Evolutionary conservation across 768 basidiomycete species (phyloP), one percentile per base, ranked within the genome.

Genomic region (Hebeloma cylindrosporum): DNA sequence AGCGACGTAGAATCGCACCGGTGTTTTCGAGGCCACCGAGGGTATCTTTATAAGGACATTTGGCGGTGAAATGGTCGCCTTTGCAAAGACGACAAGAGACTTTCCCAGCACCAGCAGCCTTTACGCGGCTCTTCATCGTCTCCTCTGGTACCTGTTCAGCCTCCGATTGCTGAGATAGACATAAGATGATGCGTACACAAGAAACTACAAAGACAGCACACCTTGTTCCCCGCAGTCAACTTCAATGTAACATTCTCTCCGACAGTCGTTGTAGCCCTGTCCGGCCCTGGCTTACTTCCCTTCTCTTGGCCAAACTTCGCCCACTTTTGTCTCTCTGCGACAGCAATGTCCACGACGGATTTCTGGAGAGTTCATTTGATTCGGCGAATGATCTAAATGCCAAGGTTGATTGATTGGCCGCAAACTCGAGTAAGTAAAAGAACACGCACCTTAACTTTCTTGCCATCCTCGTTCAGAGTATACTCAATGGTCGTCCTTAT

Each of bases 11-110:
- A 63, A 71, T 41, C n/a, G n/a, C 57, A 77, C 83, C 83, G 4
- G 70, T 68, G 9, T 72, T 73, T 40, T 83, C 88, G 36, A 93
- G 72, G 3, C 81, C 87, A 7, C 83, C 85, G 10, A 99, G 78
- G 7, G 88, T 87, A 58, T 97, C 93, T 69, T 93, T 96, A 78
- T 93, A 94, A 5, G 96, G 96, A 77, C 96, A 98, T 66, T 94
- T 93, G 51, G 93, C 88, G 10, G 96, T 99, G 68, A 94, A 98
- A 71, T 98, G 96, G 52, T 88, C 88, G 40, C 95, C 96, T 62
- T 95, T 91, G 72, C 96, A 98, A 43, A 96, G 71, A 52, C 96
- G 79, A 77, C 96, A 99, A 32, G 77, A 68, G 51, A 99, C 89
- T 61, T 93, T 93, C 61, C 92, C 92, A 16, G 82, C 83, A 48